Evolutionary conservation across 2,329 filamentous ascomycete genomes (phyloP), one percentile per base, ranked within the genome.

Genomic region (Huntiella bhutanensis): DNA sequence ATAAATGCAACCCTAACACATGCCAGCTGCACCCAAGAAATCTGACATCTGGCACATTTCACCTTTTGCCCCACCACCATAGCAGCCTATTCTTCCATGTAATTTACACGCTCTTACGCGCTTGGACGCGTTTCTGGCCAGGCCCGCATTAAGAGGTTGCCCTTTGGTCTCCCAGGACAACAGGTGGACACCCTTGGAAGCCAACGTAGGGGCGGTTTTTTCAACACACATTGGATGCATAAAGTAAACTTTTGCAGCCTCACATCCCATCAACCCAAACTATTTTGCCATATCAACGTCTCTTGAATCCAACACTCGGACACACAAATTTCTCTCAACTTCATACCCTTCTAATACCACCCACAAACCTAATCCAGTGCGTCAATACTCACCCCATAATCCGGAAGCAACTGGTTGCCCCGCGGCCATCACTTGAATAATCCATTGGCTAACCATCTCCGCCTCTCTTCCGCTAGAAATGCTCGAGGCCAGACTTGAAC

Each of bases 401-500:
- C n/a, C 10, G 12, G 13, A 22, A 10, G 10, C 17, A 45, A 22
- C 16, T 33, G 4, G 33, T 33, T 38, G 40, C 46, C 19, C 36
- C 7, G 13, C 28, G 34, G 12, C 11, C 13, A 13, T 12, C 22
- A 28, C 22, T 28, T 28, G 22, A 28, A 28, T 28, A 28, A 28
- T 28, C 8, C 22, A 28, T 28, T 28, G 22, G 22, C 46, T 52
- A 45, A 49, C 49, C 6, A 19, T 33, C 33, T 22, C 16, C 17
- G 13, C n/a, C 44, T 34, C 33, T 43, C 15, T 37, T 11, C 35
- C 46, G 39, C 51, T 58, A 70, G 69, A 61, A 53, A 75, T 96
- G 88, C 78, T 98, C 69, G 91, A 98, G 75, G 91, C 91, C 76
- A 82, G 87, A 67, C 75, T 98, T 65, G 82, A 91, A 63, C 87